Evolutionary conservation across 108 stramenopile genomes (phyloP).

Genomic region (Nitzschia sp.): DNA sequence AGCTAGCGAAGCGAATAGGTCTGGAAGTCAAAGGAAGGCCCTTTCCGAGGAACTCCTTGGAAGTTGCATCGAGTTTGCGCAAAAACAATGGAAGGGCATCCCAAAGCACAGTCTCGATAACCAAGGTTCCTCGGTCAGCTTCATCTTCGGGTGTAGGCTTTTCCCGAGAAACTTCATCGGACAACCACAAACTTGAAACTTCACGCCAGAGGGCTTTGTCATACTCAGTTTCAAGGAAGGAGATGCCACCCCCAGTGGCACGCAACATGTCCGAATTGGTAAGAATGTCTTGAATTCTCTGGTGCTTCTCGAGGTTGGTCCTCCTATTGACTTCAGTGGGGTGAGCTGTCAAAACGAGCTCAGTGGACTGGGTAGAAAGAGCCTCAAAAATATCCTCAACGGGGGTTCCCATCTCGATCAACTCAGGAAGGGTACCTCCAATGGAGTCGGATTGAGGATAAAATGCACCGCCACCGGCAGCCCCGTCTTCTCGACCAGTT

Average conservation of each 20-base stretch:
- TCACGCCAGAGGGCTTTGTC: constrained; percentile 70
- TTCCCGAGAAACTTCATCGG: constrained; percentile 84
- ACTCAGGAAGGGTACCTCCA: constrained; percentile 60
- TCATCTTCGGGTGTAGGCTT: constrained; percentile 94
- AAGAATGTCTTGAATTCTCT: constrained; percentile 64
- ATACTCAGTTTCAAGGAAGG: constrained; percentile 50
- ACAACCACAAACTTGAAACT: constrained; percentile 79
- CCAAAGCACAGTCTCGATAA: constrained; percentile 96
- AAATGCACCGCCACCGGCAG: constrained; percentile 8
- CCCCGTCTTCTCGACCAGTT: constrained; percentile 3
- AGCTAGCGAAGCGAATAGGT: constrained; percentile 89
- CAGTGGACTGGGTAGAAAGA: constrained; percentile 78
- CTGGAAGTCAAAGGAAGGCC: constrained; percentile 78
- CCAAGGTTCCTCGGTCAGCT: constrained; percentile 89
- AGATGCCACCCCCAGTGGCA: constrained; percentile 24
- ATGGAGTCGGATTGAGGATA: constrained; percentile 37
- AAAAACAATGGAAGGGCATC: constrained; percentile 86
- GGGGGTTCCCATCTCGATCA: constrained; percentile 48
- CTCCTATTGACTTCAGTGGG: constrained; percentile 97
- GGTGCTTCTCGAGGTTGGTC: constrained; percentile 83
- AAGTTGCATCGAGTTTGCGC: constrained; percentile 85
- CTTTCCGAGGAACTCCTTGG: constrained; percentile 56
- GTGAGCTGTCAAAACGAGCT: constrained; percentile 95
- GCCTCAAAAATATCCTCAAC: constrained; percentile 73
- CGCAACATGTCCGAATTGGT: constrained; percentile 68